These are phyloP conservation scores for Sporothrix phasma DNA, from an alignment of 2,329 filamentous ascomycete species.

Conservation along the genomic window DNA sequence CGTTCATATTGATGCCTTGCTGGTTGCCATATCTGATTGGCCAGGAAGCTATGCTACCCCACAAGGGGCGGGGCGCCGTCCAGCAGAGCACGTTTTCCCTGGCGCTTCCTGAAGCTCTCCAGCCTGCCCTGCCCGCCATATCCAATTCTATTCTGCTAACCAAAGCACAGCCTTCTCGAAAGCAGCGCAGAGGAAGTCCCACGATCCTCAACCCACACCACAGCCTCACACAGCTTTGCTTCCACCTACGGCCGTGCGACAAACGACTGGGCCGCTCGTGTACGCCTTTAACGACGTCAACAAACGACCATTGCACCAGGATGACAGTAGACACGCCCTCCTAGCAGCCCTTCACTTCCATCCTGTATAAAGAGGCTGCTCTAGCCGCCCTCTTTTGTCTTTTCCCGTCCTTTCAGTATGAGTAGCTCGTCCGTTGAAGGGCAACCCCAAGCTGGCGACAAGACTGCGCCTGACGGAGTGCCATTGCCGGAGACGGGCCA, in stretches of 20 bases:
- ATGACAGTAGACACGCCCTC: slow-evolving; percentile 2
- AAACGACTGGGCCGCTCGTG: background rate
- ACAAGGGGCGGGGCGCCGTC: background rate
- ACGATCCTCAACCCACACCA: background rate
- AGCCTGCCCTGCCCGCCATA: background rate
- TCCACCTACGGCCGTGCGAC: background rate
- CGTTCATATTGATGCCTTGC: slow-evolving; percentile 5
- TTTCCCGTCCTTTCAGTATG: background rate
- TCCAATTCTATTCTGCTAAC: background rate
- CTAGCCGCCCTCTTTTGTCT: background rate
- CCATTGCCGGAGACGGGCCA: background rate
- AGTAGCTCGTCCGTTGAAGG: background rate
- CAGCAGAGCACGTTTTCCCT: background rate
- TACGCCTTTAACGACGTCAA: background rate
- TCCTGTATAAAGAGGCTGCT: background rate
- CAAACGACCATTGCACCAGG: background rate
- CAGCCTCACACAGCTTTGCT: background rate
- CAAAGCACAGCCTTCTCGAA: background rate
- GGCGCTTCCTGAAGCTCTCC: background rate
- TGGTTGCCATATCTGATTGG: background rate
- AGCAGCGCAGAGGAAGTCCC: background rate
- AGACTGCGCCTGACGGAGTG: background rate
- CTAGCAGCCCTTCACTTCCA: background rate
- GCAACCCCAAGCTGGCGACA: background rate
- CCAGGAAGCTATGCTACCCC: background rate